Base-by-base conservation (phyloP, 2,329 filamentous ascomycete species). In the Calonectria fujianensis region DNA sequence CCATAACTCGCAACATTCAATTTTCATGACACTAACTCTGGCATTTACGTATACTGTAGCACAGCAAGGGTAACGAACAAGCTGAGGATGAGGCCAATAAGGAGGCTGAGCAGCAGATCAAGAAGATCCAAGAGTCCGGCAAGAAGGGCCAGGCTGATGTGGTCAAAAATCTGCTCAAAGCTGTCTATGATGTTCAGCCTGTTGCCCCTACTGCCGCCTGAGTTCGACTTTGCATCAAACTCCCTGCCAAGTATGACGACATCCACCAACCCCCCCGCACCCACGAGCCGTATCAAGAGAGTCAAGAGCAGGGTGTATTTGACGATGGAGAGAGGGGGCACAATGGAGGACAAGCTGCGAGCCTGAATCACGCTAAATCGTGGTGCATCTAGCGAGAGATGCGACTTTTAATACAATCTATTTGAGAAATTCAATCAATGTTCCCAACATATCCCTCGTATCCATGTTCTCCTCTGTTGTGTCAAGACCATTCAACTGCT, bases 121-220 rank as follows among this genome's bases (percentile, higher is more conserved):
- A 93, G 85, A 93, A 94, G 85, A 98, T 98, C 84, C 91, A 94
- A 85, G 90, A 90, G 70, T 92, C 95, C 41, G 96, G 96, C 76
- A 91, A 94, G 85, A 94, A 96, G 89, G 92, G 92, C 78, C 94
- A 96, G 83, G 90, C 91, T 78, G 91, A 94, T 84, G 96, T 99
- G 24, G 90, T 98, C 68, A 91, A 95, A 79, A 94, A 97, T 83
- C 88, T 99, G 78, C 90, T 98, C 79, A 90, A 91, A 78, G 95
- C 95, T n/a, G 95, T 98, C 48, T 93, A 95, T 79, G 93, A 96
- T 77, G 94, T 96, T 77, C 93, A 95, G 85, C 94, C 96, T 18
- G 90, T 94, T 77, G 79, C 89, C 18, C 88, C 88, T 9, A 54
- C 76, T 64, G 75, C 80, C 68, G 81, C 82, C 59, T 85, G 76